These are phyloP conservation scores for Trypanosoma platydactyli DNA, from an alignment of 208 protist genomes.

Conservation along the genomic window DNA sequence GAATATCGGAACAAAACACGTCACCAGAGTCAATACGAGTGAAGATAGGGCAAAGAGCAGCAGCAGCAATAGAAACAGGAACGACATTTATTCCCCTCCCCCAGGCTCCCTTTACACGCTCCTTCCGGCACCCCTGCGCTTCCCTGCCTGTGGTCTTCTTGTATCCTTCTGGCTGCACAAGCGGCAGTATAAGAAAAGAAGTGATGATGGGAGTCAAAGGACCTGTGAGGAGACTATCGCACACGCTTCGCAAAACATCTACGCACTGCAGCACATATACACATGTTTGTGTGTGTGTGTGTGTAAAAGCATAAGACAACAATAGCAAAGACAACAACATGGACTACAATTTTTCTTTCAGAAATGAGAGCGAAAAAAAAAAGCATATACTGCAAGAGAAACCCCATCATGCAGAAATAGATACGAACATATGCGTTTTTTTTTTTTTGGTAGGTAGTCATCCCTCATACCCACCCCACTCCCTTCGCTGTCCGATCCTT, in stretches of 20 bases:
- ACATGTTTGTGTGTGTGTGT: neutral
- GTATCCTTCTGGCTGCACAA: no score
- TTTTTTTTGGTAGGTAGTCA: no score
- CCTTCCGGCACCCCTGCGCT: neutral
- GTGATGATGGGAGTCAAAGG: no score
- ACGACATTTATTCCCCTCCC: neutral
- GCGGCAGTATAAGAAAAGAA: no score
- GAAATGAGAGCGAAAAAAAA: neutral
- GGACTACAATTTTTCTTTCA: neutral
- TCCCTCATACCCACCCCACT: neutral
- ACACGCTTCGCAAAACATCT: no score
- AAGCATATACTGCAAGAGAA: neutral
- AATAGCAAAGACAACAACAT: no score
- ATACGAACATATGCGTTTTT: no score
- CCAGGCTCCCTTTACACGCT: neutral
- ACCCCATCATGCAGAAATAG: no score
- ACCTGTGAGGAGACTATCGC: no score
- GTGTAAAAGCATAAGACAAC: no score
- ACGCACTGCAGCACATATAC: no score
- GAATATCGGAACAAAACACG: slow-evolving; percentile 8
- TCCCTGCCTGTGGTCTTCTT: neutral
- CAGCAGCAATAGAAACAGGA: neutral
- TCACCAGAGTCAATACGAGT: neutral
- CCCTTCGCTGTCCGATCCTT: slow-evolving; percentile 6
- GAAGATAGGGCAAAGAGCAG: neutral